Base-by-base conservation (phyloP, 331 rosid genomes). In the Rosa hybrid region DNA sequence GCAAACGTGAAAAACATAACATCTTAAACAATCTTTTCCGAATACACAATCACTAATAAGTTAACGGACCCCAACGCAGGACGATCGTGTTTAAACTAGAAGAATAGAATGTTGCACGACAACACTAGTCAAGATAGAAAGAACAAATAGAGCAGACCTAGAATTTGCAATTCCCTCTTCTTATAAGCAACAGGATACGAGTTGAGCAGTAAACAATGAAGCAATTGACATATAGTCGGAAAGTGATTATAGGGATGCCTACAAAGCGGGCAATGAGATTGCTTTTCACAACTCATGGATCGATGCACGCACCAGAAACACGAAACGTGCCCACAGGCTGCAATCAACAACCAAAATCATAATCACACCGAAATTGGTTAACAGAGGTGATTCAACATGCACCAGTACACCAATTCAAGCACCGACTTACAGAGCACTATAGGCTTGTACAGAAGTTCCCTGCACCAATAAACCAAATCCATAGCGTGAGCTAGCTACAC, bases 261-360 rank as follows among this genome's bases (percentile, higher is more conserved):
- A 84, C 98, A 94, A 21, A 83, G 75, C 53, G 97, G 95, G 83
- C 98, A 94, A 72, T 81, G 86, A 57, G 98, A 94, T 73, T 88
- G 91, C 0, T 83, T 59, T 9, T 12, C 8, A 39, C 65, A 14
- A 62, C 18, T 75, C 98, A 94, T 92, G 38, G 92, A 91, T 34
- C 30, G 74, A 82, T 92, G 78, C 79, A 90, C 92, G 79, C 97
- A 94, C 98, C 98, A 94, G 87, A 94, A 94, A 82, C 98, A 94
- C 30, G 94, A 89, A 57, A 92, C 50, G 72, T 94, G 98, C 68
- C 98, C 98, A 86, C 98, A 94, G 49, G 92, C 98, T 94, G 91
- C 78, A 80, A 18, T 70, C 53, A 57, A 27, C 57, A 54, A 23
- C 12, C 8, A 53, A 41, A 77, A 68, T 57, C 42, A 51, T 10